Evolutionary conservation across 2,329 filamentous ascomycete genomes (phyloP).

Genomic region (Botrytis byssoidea): DNA sequence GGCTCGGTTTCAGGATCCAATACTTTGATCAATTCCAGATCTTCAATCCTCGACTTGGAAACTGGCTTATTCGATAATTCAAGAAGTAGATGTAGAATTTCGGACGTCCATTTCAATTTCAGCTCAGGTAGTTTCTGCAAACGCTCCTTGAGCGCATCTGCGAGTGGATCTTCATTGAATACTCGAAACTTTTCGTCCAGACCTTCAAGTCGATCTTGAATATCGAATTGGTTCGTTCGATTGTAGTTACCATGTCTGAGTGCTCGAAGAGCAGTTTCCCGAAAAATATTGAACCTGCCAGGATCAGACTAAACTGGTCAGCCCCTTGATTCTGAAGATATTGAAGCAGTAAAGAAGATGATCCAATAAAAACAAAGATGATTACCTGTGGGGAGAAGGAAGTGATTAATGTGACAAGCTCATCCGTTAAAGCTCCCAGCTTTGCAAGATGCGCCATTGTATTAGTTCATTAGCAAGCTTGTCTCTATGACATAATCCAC

Average conservation of each 20-base stretch:
- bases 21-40: conserved; percentile 55
- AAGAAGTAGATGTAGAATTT: conserved; percentile 74
- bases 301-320: conserved; percentile 34
- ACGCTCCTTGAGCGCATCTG: conserved; percentile 62
- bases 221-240: conserved; percentile 74
- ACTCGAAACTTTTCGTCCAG: conserved; percentile 86
- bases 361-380: conserved; percentile 16
- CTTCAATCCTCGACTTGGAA: conserved; percentile 63
- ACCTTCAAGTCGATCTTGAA: conserved; percentile 62
- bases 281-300: conserved; percentile 45
- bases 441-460: conserved; percentile 69
- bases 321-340: background rate
- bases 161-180: conserved; percentile 74
- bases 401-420: conserved; percentile 66
- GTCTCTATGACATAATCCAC: background rate
- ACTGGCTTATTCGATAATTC: conserved; percentile 79
- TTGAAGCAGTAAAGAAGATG: background rate
- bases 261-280: conserved; percentile 51
- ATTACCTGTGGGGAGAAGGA: conserved; percentile 53
- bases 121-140: conserved; percentile 56
- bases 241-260: conserved; percentile 57
- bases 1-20: conserved; percentile 47
- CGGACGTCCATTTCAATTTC: conserved; percentile 68
- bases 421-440: conserved; percentile 63
- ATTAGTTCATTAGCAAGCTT: background rate